phyloP scores from a whole-genome alignment of 495 filamentous ascomycete genomes.

The Tuber aestivum region DNA sequence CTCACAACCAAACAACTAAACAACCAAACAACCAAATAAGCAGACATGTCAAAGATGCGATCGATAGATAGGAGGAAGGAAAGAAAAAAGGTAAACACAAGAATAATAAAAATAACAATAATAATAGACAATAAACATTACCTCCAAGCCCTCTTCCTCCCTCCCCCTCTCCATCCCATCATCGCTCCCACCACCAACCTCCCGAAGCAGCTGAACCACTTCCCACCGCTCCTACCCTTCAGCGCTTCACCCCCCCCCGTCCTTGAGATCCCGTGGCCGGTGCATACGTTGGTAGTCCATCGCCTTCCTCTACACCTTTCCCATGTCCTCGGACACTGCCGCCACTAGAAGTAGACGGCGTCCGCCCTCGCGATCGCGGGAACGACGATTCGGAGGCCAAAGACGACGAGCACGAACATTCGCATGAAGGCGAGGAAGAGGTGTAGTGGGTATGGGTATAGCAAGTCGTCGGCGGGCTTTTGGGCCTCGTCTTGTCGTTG shows the following conservation, averaged over 20 bases:
- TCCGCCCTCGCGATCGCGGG: background rate
- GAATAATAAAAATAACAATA: too few relatives aligned
- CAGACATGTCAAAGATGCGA: background rate
- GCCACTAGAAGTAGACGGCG: background rate
- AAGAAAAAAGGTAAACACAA: too few relatives aligned
- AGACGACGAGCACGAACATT: conserved; percentile 3
- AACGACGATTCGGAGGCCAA: conserved; percentile 1
- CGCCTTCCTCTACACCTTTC: background rate
- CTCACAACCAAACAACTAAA: background rate
- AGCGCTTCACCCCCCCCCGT: conserved; percentile 12
- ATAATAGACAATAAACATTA: conserved; percentile 3
- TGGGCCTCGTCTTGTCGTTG: background rate
- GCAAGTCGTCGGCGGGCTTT: background rate
- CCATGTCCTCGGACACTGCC: background rate
- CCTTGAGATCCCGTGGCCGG: background rate
- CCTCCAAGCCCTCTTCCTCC: conserved; percentile 9
- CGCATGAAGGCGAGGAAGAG: background rate
- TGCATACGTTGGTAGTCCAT: background rate
- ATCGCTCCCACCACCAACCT: conserved; percentile 12
- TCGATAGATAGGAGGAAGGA: too few relatives aligned
- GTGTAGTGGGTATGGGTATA: background rate
- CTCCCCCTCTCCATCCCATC: background rate
- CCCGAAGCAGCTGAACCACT: conserved; percentile 12
- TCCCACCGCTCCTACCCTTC: conserved; percentile 12
- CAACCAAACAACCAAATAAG: background rate